Base-by-base conservation (phyloP, 768 basidiomycete genomes). In the Holtermannia corniformis region DNA sequence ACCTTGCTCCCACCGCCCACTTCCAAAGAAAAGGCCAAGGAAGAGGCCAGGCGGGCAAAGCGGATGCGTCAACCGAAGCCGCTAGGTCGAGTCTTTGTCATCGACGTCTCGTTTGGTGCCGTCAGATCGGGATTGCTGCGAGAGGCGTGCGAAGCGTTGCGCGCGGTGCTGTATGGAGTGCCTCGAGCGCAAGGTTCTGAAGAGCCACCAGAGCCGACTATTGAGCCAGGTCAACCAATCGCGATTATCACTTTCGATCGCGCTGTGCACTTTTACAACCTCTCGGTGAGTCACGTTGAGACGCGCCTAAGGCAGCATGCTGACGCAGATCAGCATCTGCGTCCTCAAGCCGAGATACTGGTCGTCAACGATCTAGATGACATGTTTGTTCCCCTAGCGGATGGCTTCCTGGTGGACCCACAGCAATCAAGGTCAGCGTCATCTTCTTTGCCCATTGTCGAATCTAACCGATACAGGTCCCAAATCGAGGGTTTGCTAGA, bases 361-460 rank as follows among this genome's bases (percentile, higher is more conserved):
- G 80, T 97, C 42, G 79, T 96, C 7, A 75, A 86, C 1, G 95
- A 97, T 67, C 73, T 97, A 32, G 85, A 89, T n/a, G 95, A 99
- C 50, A 82, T 90, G 19, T 97, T 92, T 72, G 72, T 86, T 1
- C 95, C 95, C 0, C 69, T 89, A 21, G 75, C 76, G 19, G 73
- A 77, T 4, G 85, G 83, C 2, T 75, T 92, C 40, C 86, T 96
- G 55, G 89, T 84, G 10, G 79, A 87, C 54, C 84, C 88, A 13
- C 55, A 64, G 48, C 80, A 83, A 55, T 83, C 82, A 44, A 78
- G 83, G 87, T 89, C 58, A 56, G 80, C n/a, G n/a, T n/a, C n/a
- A n/a, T n/a, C n/a, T n/a, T 72, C 7, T 10, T 40, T 12, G 37
- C 21, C 23, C n/a, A 23, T 25, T n/a, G 5, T 19, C 44, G 5